Percentiles rank a stretch among this genome's conserved stretches.
Evolutionary conservation across 495 filamentous ascomycete genomes (phyloP).

Genomic region (Amphirosellinia nigrospora): DNA sequence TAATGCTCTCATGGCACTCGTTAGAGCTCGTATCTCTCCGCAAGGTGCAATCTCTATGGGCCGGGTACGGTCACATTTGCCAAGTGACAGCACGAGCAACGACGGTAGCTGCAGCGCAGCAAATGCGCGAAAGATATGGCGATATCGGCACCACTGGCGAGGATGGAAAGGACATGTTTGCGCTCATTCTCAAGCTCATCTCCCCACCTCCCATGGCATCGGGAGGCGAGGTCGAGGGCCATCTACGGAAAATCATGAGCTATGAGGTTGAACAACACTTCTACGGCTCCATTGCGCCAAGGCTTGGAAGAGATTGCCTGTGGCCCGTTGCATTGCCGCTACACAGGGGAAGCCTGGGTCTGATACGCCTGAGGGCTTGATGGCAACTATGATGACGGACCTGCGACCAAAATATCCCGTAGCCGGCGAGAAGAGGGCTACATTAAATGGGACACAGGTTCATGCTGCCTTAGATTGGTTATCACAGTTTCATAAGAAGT

Average conservation of each 20-base stretch:
- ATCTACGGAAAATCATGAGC: slow-evolving; percentile 54
- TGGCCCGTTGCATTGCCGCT: slow-evolving; percentile 41
- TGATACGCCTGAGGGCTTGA: slow-evolving; percentile 43
- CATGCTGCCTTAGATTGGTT: slow-evolving; percentile 47
- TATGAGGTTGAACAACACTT: slow-evolving; percentile 57
- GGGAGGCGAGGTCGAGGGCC: slow-evolving; percentile 43
- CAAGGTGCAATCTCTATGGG: slow-evolving; percentile 49
- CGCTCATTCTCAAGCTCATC: slow-evolving; percentile 51
- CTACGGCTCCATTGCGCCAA: slow-evolving; percentile 45
- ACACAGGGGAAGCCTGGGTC: slow-evolving; percentile 34
- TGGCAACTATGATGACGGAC: slow-evolving; percentile 37
- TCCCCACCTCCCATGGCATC: slow-evolving; percentile 35
- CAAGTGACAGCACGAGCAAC: slow-evolving; percentile 40
- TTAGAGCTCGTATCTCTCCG: slow-evolving; percentile 38
- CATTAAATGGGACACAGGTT: slow-evolving; percentile 35
- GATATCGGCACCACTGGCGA: slow-evolving; percentile 5
- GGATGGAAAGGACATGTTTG: slow-evolving; percentile 19
- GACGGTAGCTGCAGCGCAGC: slow-evolving; percentile 20
- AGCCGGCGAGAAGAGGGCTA: slow-evolving; percentile 34
- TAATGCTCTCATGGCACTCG: slow-evolving; percentile 37
- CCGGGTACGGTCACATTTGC: slow-evolving; percentile 53
- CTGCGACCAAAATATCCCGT: slow-evolving; percentile 34
- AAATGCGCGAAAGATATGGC: slow-evolving; percentile 25
- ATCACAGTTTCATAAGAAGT: slow-evolving; percentile 49
- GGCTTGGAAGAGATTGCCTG: slow-evolving; percentile 36